phyloP scores from a whole-genome alignment of 2,329 filamentous ascomycete genomes.

The Fusarium udum region DNA sequence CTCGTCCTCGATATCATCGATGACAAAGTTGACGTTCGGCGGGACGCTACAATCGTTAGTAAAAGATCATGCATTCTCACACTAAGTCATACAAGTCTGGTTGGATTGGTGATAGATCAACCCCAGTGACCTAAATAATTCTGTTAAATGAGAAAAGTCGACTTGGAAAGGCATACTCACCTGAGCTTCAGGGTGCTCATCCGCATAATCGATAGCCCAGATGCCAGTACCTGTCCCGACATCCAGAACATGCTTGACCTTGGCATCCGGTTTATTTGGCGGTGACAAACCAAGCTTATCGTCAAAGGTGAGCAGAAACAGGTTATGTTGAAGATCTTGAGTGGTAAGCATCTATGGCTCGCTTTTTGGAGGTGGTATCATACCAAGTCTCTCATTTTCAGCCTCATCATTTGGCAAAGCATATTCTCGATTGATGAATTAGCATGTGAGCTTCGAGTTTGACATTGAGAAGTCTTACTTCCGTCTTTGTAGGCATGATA shows the following conservation, averaged over 20 bases:
- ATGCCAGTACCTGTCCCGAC: slow-evolving; percentile 36
- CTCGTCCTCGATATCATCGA: slow-evolving; percentile 33
- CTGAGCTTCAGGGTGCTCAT: slow-evolving; percentile 23
- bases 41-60: slow-evolving; percentile 4
- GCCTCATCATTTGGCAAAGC: slow-evolving; percentile 31
- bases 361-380: too few relatives aligned
- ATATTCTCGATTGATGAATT: slow-evolving; percentile 2
- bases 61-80: accelerated
- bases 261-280: slow-evolving; percentile 18
- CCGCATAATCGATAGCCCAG: slow-evolving; percentile 34
- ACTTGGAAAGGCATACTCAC: not conserved
- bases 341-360: not conserved
- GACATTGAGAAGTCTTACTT: not conserved
- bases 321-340: slow-evolving; percentile 30
- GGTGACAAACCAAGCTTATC: slow-evolving; percentile 27
- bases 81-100: slow-evolving; percentile 2
- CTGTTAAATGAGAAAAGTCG: accelerated
- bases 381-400: slow-evolving; percentile 30
- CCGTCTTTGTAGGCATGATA: slow-evolving; percentile 19
- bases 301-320: slow-evolving; percentile 24
- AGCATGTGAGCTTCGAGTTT: accelerated
- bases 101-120: slow-evolving; percentile 32
- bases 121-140: not conserved
- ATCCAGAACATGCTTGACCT: slow-evolving; percentile 24
- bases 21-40: slow-evolving; percentile 15